These are phyloP conservation scores for Eucalyptus lansdowneana DNA, from an alignment of 345 rosid species.

Conservation along the genomic window DNA sequence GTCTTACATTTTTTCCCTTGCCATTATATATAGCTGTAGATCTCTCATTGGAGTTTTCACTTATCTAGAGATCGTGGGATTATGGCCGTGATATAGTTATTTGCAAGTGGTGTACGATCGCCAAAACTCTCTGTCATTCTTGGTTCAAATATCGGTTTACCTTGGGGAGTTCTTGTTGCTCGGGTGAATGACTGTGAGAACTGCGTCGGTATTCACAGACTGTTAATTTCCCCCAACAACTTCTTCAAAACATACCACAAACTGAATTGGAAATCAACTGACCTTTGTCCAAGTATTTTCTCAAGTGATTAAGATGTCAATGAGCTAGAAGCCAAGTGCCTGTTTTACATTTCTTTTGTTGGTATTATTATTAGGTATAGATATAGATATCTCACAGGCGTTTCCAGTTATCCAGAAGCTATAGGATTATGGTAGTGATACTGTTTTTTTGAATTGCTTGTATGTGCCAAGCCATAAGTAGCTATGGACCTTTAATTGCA, in stretches of 20 bases:
- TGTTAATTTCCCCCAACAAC: not conserved
- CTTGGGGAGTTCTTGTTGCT: not conserved
- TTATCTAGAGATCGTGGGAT: not conserved
- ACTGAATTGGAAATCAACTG: not conserved
- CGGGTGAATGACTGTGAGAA: not conserved
- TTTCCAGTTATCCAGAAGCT: not conserved
- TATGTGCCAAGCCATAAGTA: not conserved
- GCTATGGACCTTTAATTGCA: conserved; percentile 6
- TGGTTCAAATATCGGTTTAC: rapidly evolving
- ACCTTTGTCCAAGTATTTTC: not conserved
- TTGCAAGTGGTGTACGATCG: not conserved
- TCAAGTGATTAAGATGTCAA: not conserved
- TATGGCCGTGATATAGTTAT: not conserved
- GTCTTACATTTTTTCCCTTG: not conserved
- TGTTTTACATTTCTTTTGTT: not conserved
- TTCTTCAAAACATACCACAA: not conserved
- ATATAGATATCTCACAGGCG: not conserved
- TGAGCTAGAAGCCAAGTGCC: not conserved
- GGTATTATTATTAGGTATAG: rapidly evolving
- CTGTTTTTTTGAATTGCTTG: not conserved
- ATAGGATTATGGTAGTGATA: not conserved
- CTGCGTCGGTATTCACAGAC: too few relatives aligned
- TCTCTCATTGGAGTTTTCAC: not conserved
- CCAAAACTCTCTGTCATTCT: not conserved
- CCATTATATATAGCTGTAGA: not conserved